Percentiles rank a stretch among this genome's conserved stretches.
phyloP scores from a whole-genome alignment of 352 stramenopile genomes.

The Pythium plurisporium region DNA sequence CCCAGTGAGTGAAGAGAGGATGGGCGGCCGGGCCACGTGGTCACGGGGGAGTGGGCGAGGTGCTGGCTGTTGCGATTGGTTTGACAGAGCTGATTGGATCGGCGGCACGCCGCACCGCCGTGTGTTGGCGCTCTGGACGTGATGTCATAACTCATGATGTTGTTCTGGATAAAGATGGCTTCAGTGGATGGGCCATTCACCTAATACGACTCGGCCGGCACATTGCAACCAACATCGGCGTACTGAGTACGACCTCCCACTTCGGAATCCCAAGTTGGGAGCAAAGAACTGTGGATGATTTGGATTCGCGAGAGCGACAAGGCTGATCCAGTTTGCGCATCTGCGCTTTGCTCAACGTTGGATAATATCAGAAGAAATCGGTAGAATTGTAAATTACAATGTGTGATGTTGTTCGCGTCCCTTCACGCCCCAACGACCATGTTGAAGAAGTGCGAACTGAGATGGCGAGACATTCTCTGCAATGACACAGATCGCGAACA shows the following conservation, averaged over 20 bases:
- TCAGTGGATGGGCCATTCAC: background rate
- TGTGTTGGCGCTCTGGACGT: too few relatives aligned
- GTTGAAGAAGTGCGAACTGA: slow-evolving; percentile 12
- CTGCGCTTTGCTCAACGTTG: background rate
- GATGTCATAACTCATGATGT: too few relatives aligned
- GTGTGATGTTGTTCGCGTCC: background rate
- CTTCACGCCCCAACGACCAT: background rate
- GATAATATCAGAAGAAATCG: too few relatives aligned
- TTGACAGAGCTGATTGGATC: background rate
- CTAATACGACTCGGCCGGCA: too few relatives aligned
- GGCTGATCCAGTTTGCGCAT: background rate
- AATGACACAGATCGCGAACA: too few relatives aligned
- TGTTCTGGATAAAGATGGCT: background rate
- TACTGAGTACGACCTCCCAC: too few relatives aligned
- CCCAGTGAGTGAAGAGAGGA: too few relatives aligned
- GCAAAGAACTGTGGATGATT: background rate
- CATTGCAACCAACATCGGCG: too few relatives aligned
- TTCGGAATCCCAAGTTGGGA: too few relatives aligned
- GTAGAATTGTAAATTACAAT: too few relatives aligned
- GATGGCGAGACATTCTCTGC: too few relatives aligned
- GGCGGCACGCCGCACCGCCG: too few relatives aligned
- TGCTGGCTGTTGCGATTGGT: background rate
- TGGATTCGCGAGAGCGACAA: background rate
- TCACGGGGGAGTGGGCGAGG: background rate
- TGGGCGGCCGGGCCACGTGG: background rate